Base-by-base conservation (phyloP, 441 rosid species). In the Euphorbia celastroides region DNA sequence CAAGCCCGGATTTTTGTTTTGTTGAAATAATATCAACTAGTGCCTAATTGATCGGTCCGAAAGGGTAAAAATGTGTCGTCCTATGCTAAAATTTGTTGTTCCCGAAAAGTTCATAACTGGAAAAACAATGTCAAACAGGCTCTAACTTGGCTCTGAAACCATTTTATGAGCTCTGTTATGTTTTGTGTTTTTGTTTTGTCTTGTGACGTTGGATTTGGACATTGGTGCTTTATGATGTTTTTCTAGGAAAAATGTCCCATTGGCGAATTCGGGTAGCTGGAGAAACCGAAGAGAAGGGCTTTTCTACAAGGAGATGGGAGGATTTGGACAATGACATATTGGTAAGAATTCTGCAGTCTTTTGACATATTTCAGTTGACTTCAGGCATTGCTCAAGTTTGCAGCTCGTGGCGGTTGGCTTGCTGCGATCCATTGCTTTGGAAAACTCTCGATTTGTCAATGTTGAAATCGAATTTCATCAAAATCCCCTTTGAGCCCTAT, bases 381-480 rank as follows among this genome's bases (percentile, higher is more conserved):
- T 81, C 88, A 7, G 88, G 93, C 54, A 69, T 92, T 50, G 89
- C 88, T 75, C 86, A 71, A 54, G 96, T 92, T 46, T 88, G 98
- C 78, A 78, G 92, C 8, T 73, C 84, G 20, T 92, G 98, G 93
- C 84, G 91, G 50, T 38, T 63, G 14, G 98, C 91, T 69, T 86
- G 89, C 66, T 76, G 93, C 12, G 92, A 92, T 83, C 97, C 96
- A 12, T 64, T 87, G 57, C 81, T 88, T 1, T 87, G 98, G 97
- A 87, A 79, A 69, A 86, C 86, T 0, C 93, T 92, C 32, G 96
- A 92, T 75, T 72, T 92, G 51, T 89, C 97, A 2, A 75, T 70
- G 74, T 65, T 87, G 83, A 78, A 64, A 76, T 90, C 96, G 17
- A 78, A 82, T 74, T 90, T 76, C 81, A 90, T 92, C 78, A 85